Evolutionary conservation across 139 green algal species (phyloP).

Genomic region (Mesotaenium endlicherianum): DNA sequence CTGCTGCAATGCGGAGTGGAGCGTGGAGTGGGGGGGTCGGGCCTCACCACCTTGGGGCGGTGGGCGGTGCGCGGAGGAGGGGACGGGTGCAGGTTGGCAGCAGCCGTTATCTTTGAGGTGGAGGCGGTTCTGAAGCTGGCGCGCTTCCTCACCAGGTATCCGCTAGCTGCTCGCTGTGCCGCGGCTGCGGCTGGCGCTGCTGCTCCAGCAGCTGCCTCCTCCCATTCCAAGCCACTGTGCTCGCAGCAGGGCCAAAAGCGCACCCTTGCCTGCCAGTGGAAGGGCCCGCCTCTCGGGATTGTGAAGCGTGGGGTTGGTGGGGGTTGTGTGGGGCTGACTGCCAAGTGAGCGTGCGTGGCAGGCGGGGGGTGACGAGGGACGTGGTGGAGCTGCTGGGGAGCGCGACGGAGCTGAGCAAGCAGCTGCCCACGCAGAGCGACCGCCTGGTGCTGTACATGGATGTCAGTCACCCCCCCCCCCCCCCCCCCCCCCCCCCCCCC

Average conservation of each 20-base stretch:
- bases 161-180: no score
- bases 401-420: constrained; percentile 2
- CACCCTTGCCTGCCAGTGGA: no score
- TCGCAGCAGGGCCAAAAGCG: no score
- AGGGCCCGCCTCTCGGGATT: neutral
- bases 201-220: no score
- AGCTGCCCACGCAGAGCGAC: constrained; percentile 21
- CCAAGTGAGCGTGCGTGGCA: neutral
- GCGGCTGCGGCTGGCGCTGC: neutral
- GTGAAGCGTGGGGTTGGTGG: neutral
- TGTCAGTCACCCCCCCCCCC: neutral
- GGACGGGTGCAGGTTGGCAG: no score
- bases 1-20: no score
- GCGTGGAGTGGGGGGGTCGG: no score
- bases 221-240: no score
- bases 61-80: no score
- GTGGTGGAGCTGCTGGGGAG: constrained; percentile 25
- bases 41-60: no score
- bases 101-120: constrained; percentile 42
- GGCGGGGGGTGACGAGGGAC: constrained; percentile 7
- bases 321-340: neutral
- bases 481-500: neutral
- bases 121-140: constrained; percentile 47
- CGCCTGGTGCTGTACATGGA: constrained; percentile 37
- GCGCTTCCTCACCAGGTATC: constrained; percentile 37